Conservation (phyloP, 2,329 filamentous ascomycete genomes). For the Aaosphaeria pasadenensis region DNA sequence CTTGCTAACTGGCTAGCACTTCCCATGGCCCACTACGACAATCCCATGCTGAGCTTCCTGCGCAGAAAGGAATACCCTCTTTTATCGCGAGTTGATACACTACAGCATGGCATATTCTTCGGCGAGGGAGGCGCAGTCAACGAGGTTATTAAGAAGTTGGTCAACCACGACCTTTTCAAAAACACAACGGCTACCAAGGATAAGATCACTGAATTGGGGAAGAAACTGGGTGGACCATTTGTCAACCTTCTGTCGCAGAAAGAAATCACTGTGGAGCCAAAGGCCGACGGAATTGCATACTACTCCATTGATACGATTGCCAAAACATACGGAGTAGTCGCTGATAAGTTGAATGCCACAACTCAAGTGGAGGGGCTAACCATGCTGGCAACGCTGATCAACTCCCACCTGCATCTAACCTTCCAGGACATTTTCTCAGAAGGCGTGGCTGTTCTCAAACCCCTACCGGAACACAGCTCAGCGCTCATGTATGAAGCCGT, state of each 20-base stretch:
- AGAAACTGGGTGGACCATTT: conserved; percentile 56
- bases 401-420: conserved; percentile 76
- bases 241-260: conserved; percentile 52
- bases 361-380: conserved; percentile 59
- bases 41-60: conserved; percentile 68
- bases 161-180: conserved; percentile 53
- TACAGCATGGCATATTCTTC: conserved; percentile 70
- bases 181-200: conserved; percentile 55
- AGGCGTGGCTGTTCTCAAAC: conserved; percentile 80
- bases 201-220: conserved; percentile 56
- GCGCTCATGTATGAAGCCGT: conserved; percentile 67
- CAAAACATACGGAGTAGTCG: conserved; percentile 65
- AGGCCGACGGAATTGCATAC: conserved; percentile 69
- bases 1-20: conserved; percentile 76
- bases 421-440: conserved; percentile 78
- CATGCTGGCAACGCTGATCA: conserved; percentile 72
- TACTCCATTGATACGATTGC: conserved; percentile 66
- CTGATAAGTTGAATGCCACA: conserved; percentile 54
- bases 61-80: conserved; percentile 72
- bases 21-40: conserved; percentile 76
- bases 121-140: conserved; percentile 58
- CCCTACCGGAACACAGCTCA: conserved; percentile 71
- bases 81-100: conserved; percentile 69
- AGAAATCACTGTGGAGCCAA: conserved; percentile 62
- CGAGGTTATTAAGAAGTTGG: conserved; percentile 39